A percentile compares a stretch with the other conserved stretches of the same genome.
These are phyloP conservation scores for Peronospora farinosa DNA, from an alignment of 352 stramenopile genomes.

Conservation along the genomic window DNA sequence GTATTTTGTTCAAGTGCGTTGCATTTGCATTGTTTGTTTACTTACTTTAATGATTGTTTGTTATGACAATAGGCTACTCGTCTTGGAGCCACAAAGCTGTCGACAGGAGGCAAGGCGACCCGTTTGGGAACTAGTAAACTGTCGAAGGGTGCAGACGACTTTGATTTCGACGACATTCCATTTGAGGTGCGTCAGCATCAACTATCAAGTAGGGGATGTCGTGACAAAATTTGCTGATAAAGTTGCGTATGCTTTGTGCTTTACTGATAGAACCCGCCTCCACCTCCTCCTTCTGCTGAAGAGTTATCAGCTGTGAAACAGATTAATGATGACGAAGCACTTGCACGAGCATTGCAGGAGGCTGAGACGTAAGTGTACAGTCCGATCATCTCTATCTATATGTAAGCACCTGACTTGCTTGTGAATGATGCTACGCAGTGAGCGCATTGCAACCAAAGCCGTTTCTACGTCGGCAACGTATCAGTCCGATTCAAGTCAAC, in stretches of 20 bases:
- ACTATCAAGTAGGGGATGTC: neutral
- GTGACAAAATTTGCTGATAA: neutral
- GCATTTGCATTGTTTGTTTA: neutral
- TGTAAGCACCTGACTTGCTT: neutral
- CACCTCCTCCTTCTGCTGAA: slow-evolving; percentile 28
- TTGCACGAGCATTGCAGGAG: slow-evolving; percentile 75
- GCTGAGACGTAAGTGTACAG: slow-evolving; percentile 58
- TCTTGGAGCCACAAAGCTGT: slow-evolving; percentile 33
- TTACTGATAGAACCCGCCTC: slow-evolving; percentile 54
- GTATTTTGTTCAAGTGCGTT: neutral
- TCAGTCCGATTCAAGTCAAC: slow-evolving; percentile 21
- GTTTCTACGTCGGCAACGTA: slow-evolving; percentile 18
- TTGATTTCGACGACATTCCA: slow-evolving; percentile 86
- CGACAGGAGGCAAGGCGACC: slow-evolving; percentile 38
- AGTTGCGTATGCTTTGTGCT: neutral
- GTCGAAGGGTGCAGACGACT: slow-evolving; percentile 53
- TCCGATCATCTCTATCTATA: neutral
- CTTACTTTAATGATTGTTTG: neutral
- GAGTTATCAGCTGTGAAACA: slow-evolving; percentile 56
- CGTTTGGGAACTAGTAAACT: slow-evolving; percentile 72
- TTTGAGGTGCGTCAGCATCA: slow-evolving; percentile 48
- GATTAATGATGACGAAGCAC: slow-evolving; percentile 81
- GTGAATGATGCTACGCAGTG: slow-evolving; percentile 14
- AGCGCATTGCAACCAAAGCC: slow-evolving; percentile 15
- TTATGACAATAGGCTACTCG: slow-evolving; percentile 18